phyloP scores from a whole-genome alignment of 2,329 filamentous ascomycete genomes.

The Zymoseptoria passerinii region DNA sequence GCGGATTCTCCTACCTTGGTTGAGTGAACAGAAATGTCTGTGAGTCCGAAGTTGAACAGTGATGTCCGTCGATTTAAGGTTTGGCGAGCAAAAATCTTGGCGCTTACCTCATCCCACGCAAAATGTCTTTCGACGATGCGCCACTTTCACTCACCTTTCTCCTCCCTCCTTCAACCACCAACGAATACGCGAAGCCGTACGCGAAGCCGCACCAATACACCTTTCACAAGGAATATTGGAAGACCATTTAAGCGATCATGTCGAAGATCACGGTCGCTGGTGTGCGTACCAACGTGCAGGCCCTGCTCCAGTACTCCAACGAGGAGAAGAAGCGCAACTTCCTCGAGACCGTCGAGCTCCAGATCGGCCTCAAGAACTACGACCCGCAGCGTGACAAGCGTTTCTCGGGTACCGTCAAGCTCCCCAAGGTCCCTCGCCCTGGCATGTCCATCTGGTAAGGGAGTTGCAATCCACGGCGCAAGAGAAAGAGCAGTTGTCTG shows the following conservation, averaged over 20 bases:
- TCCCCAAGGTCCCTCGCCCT: constrained; percentile 83
- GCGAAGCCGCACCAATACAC: constrained; percentile 32
- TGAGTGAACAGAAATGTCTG: neutral
- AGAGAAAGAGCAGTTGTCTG: constrained; percentile 21
- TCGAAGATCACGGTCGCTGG: constrained; percentile 83
- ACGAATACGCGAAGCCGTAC: constrained; percentile 30
- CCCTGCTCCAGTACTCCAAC: constrained; percentile 81
- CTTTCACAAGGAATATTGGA: constrained; percentile 35
- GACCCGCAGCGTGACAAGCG: constrained; percentile 99
- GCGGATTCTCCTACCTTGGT: neutral
- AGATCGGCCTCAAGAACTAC: constrained; percentile 94
- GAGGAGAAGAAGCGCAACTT: constrained; percentile 37
- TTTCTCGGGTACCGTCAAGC: constrained; percentile 99
- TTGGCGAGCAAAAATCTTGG: constrained; percentile 3
- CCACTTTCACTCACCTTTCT: constrained; percentile 6
- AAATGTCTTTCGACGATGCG: constrained; percentile 1
- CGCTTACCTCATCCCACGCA: constrained; percentile 1
- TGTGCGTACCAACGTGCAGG: constrained; percentile 89
- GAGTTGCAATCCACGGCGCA: constrained; percentile 1
- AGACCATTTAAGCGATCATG: constrained; percentile 49
- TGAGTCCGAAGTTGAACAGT: neutral
- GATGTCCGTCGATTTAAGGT: neutral
- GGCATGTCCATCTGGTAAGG: constrained; percentile 75
- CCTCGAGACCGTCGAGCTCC: constrained; percentile 57
- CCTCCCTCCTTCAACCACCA: constrained; percentile 12